Percentiles rank a stretch among this genome's conserved stretches.
These are phyloP conservation scores for Clitopilus passeckerianus DNA, from an alignment of 768 basidiomycete genomes.

Conservation along the genomic window DNA sequence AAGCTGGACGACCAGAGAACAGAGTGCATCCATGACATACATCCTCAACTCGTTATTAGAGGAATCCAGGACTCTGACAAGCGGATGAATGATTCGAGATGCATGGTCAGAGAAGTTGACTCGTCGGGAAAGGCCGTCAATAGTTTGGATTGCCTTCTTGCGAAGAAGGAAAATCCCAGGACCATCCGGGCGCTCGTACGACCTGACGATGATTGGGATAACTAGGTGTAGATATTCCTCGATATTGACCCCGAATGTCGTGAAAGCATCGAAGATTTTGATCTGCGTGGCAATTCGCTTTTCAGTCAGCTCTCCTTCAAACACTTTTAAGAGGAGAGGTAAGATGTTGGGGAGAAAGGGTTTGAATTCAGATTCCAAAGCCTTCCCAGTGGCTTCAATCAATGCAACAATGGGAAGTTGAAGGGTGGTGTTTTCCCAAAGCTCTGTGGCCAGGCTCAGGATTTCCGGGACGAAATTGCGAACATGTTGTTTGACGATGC, in stretches of 20 bases:
- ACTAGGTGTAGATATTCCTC: conserved; percentile 98
- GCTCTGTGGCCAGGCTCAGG: conserved; percentile 79
- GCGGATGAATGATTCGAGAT: conserved; percentile 92
- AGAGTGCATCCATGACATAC: conserved; percentile 90
- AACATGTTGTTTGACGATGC: conserved; percentile 96
- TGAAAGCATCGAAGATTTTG: conserved; percentile 91
- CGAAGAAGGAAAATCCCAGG: conserved; percentile 59
- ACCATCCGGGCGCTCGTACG: conserved; percentile 78
- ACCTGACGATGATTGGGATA: conserved; percentile 89
- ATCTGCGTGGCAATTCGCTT: conserved; percentile 75
- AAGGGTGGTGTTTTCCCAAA: conserved; percentile 82
- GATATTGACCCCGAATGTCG: conserved; percentile 93
- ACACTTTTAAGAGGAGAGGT: conserved; percentile 85
- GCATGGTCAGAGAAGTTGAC: conserved; percentile 99
- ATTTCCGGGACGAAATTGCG: conserved; percentile 87
- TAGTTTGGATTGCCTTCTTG: conserved; percentile 86
- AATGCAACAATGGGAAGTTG: conserved; percentile 91
- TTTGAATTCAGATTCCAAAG: conserved; percentile 95
- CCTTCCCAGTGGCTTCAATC: conserved; percentile 88
- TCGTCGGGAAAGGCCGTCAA: conserved; percentile 83
- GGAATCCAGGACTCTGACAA: conserved; percentile 78
- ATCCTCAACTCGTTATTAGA: conserved; percentile 75
- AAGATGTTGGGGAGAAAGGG: conserved; percentile 90
- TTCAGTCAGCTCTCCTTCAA: conserved; percentile 84
- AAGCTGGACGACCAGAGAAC: conserved; percentile 87